These are phyloP conservation scores for Suhomyces bokatorum DNA, from an alignment of 1,139 yeast species.

Conservation along the genomic window DNA sequence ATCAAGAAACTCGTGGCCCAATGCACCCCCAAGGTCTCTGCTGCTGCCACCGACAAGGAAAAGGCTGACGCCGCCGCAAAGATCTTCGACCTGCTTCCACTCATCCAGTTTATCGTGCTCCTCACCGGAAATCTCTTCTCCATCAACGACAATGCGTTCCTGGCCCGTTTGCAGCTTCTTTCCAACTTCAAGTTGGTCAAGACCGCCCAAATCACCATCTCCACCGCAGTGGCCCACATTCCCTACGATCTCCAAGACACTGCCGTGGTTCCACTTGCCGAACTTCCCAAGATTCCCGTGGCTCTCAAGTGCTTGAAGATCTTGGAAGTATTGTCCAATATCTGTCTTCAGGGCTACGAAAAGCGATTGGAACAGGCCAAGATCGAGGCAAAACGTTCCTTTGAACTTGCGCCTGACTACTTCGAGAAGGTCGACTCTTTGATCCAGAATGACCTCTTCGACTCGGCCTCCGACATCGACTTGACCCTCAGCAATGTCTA, in stretches of 20 bases:
- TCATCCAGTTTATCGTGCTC: slow-evolving; percentile 40
- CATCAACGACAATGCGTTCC: slow-evolving; percentile 49
- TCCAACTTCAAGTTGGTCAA: slow-evolving; percentile 43
- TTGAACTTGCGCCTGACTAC: slow-evolving; percentile 14
- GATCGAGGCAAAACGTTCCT: slow-evolving; percentile 26
- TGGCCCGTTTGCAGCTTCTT: slow-evolving; percentile 43
- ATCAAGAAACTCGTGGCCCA: slow-evolving; percentile 17
- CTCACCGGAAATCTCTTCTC: slow-evolving; percentile 49
- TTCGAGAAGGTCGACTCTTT: slow-evolving; percentile 11
- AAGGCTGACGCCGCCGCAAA: not conserved
- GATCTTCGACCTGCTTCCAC: slow-evolving; percentile 19
- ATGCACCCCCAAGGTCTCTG: slow-evolving; percentile 5
- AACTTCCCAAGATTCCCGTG: slow-evolving; percentile 31
- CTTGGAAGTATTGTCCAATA: slow-evolving; percentile 36
- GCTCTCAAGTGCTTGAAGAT: slow-evolving; percentile 38
- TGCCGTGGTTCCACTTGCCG: slow-evolving; percentile 30
- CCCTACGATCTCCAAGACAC: slow-evolving; percentile 43
- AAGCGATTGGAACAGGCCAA: slow-evolving; percentile 46
- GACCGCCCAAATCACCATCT: slow-evolving; percentile 28
- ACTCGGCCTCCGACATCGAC: slow-evolving; percentile 14
- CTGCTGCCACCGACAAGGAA: not conserved
- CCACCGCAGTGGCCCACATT: slow-evolving; percentile 40
- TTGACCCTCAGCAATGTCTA: slow-evolving; percentile 14
- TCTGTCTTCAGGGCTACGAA: slow-evolving; percentile 50
- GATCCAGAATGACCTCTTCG: slow-evolving; percentile 12